These are phyloP conservation scores for Porphyridium purpureum DNA, from an alignment of 23 red algal genomes.

Conservation along the genomic window DNA sequence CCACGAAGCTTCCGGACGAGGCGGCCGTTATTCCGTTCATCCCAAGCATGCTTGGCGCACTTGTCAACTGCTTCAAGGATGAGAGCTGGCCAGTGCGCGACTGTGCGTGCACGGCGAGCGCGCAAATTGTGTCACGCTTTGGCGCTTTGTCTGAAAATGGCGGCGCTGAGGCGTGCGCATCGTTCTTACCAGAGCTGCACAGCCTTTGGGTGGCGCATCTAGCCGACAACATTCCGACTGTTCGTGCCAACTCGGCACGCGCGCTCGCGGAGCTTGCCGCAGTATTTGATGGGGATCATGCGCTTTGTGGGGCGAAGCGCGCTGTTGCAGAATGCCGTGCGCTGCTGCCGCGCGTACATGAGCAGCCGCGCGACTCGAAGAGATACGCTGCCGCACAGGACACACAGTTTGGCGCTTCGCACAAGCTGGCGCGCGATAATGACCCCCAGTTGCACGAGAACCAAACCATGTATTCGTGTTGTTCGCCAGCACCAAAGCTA, in stretches of 20 bases:
- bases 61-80: conserved; percentile 68
- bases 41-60: conserved; percentile 15
- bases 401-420: conserved; percentile 24
- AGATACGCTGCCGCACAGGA: background rate
- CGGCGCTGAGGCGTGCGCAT: too few relatives aligned
- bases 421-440: conserved; percentile 65
- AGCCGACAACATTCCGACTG: conserved; percentile 71
- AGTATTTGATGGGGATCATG: conserved; percentile 17
- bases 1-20: conserved; percentile 14
- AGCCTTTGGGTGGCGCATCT: conserved; percentile 20
- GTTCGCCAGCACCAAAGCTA: conserved; percentile 81
- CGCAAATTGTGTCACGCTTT: conserved; percentile 17
- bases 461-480: conserved; percentile 92
- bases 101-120: conserved; percentile 52
- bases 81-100: conserved; percentile 99
- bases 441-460: conserved; percentile 45
- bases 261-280: conserved; percentile 29
- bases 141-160: too few relatives aligned
- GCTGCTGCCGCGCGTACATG: conserved; percentile 3
- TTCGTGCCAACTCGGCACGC: conserved; percentile 50
- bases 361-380: conserved; percentile 4
- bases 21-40: conserved; percentile 21
- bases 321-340: conserved; percentile 2
- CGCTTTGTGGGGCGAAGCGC: conserved; percentile 9
- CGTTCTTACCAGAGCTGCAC: too few relatives aligned